Evolutionary conservation across 305 asterid species (phyloP).

Genomic region (Plantago coronopus): DNA sequence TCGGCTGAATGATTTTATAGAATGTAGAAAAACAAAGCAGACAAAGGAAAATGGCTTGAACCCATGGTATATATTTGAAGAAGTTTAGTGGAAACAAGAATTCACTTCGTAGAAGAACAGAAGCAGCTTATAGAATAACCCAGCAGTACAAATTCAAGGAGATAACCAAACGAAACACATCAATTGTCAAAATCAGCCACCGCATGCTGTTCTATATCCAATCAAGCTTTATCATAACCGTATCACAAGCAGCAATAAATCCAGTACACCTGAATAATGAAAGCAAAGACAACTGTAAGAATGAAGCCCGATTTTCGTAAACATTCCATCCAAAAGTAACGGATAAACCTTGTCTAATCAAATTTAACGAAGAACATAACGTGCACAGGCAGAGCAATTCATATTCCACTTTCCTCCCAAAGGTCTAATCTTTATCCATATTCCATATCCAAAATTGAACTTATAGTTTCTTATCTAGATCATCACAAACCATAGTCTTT

Average conservation of each 20-base stretch:
- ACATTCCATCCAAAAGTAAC: slow-evolving; percentile 1
- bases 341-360: background rate
- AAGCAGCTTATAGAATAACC: slow-evolving; percentile 64
- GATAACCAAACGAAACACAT: slow-evolving; percentile 54
- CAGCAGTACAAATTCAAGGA: slow-evolving; percentile 74
- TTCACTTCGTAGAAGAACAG: slow-evolving; percentile 18
- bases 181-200: slow-evolving; percentile 55
- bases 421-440: slow-evolving; percentile 19
- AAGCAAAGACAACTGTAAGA: slow-evolving; percentile 24
- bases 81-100: slow-evolving; percentile 6
- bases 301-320: background rate
- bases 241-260: background rate
- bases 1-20: slow-evolving; percentile 31
- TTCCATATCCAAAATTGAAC: slow-evolving; percentile 4
- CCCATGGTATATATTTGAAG: slow-evolving; percentile 33
- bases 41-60: slow-evolving; percentile 45
- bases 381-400: background rate
- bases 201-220: slow-evolving; percentile 40
- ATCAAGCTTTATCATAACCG: slow-evolving; percentile 15
- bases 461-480: slow-evolving; percentile 17
- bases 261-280: slow-evolving; percentile 38
- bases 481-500: slow-evolving; percentile 8
- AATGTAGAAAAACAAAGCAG: slow-evolving; percentile 46
- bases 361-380: background rate
- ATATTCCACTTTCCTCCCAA: slow-evolving; percentile 38